A percentile compares a stretch with the other conserved stretches of the same genome.
These are phyloP conservation scores for Aspergillus pseudoglaucus DNA, from an alignment of 2,329 filamentous ascomycete genomes.

Conservation along the genomic window DNA sequence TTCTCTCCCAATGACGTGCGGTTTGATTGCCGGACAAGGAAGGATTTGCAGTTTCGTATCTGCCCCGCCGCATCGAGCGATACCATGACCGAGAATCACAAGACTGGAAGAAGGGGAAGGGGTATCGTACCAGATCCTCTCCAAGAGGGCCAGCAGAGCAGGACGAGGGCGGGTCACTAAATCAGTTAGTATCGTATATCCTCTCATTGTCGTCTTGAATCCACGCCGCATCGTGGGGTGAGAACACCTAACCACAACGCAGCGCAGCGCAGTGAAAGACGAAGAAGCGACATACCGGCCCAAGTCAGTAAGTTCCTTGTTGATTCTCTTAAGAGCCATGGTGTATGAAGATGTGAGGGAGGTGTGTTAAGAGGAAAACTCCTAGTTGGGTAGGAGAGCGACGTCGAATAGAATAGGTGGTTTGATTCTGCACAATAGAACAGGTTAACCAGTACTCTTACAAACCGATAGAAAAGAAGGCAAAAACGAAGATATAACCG, in stretches of 20 bases:
- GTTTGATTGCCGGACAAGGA: background rate
- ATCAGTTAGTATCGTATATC: background rate
- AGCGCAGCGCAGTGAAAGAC: conserved; percentile 2
- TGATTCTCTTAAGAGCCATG: conserved; percentile 49
- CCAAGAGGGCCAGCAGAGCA: conserved; percentile 96
- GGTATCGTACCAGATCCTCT: conserved; percentile 81
- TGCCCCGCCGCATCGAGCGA: conserved; percentile 16
- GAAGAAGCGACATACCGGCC: conserved; percentile 39
- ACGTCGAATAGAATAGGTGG: conserved; percentile 11
- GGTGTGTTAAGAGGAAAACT: conserved; percentile 1
- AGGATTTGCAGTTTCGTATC: conserved; percentile 1
- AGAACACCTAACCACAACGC: background rate
- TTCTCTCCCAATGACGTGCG: background rate
- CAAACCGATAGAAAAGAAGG: conserved; percentile 3
- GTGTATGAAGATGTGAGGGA: conserved; percentile 17
- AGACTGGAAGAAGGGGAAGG: conserved; percentile 1
- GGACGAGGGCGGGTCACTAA: conserved; percentile 92
- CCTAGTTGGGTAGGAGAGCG: conserved; percentile 3
- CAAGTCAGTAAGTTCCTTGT: conserved; percentile 49
- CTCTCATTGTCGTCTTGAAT: too few species aligned
- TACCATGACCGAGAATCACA: conserved; percentile 7
- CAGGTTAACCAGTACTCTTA: too few species aligned
- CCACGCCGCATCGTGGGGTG: background rate
- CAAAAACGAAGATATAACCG: conserved; percentile 7
- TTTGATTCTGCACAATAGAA: conserved; percentile 10